Percentiles rank a stretch among this genome's conserved stretches.
phyloP scores from a whole-genome alignment of 208 protist genomes.

The Acanthamoeba healyi region DNA sequence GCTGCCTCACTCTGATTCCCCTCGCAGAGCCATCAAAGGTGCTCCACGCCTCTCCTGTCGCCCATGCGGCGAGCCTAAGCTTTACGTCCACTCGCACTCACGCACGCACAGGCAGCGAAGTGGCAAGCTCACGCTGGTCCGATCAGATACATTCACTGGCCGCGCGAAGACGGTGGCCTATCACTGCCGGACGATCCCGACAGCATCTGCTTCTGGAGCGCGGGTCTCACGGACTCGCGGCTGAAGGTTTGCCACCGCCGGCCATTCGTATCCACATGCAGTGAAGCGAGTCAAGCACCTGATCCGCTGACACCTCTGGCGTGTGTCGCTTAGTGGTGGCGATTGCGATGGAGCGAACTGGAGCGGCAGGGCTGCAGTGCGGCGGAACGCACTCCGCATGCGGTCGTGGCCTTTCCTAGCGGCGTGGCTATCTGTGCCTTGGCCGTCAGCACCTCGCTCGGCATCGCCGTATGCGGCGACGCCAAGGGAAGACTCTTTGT shows the following conservation, averaged over 20 bases:
- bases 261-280: not conserved
- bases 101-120: not conserved
- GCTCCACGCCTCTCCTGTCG: not conserved
- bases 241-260: not conserved
- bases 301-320: no score
- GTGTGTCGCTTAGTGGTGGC: conserved; percentile 57
- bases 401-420: not conserved
- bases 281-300: no score
- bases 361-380: not conserved
- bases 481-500: conserved; percentile 18
- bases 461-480: conserved; percentile 56
- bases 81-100: not conserved
- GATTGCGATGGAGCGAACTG: not conserved
- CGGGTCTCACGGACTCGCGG: conserved; percentile 1
- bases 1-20: not conserved
- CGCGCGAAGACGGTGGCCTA: not conserved
- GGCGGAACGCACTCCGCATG: not conserved
- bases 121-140: conserved; percentile 2
- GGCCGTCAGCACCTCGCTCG: not conserved
- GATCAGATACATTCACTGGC: conserved; percentile 19
- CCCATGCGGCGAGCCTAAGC: not conserved
- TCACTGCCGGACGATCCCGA: not conserved
- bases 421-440: not conserved
- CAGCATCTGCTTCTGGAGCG: not conserved
- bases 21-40: not conserved